phyloP scores from a whole-genome alignment of 139 green algal species.

The Volvox reticuliferus region DNA sequence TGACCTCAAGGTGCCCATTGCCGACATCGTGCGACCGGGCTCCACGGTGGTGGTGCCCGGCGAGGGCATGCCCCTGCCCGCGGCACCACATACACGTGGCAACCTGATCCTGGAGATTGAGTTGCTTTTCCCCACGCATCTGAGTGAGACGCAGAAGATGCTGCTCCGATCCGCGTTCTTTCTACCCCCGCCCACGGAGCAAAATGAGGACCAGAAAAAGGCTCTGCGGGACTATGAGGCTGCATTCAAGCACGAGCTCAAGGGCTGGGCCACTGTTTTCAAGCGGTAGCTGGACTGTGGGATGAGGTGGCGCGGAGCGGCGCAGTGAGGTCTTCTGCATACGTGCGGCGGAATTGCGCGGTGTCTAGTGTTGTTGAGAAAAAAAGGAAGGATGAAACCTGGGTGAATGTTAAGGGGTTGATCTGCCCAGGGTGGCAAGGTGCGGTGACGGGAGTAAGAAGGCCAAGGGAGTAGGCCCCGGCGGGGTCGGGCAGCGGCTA shows the following conservation, averaged over 20 bases:
- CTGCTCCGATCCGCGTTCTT: conserved; percentile 78
- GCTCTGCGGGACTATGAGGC: conserved; percentile 70
- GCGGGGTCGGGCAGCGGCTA: no score
- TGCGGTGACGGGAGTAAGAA: no score
- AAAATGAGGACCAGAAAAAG: conserved; percentile 65
- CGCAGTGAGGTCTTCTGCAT: no score
- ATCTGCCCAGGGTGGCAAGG: no score
- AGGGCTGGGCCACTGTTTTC: conserved; percentile 68
- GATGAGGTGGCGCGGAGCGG: background rate
- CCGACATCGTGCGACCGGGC: conserved; percentile 75
- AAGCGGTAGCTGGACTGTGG: background rate
- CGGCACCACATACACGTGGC: conserved; percentile 47
- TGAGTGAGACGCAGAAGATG: conserved; percentile 81
- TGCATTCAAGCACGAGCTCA: conserved; percentile 69
- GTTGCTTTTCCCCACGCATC: conserved; percentile 74
- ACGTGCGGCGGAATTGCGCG: no score
- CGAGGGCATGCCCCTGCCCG: conserved; percentile 63
- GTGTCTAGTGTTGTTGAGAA: no score
- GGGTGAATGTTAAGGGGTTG: no score
- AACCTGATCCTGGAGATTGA: conserved; percentile 78
- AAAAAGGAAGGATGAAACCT: no score
- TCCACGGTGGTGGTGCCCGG: conserved; percentile 65
- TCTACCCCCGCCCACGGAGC: conserved; percentile 63
- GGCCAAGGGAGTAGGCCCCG: no score
- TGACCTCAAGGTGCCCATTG: conserved; percentile 66